Percentiles rank a stretch among this genome's conserved stretches.
Conservation (phyloP, 2,329 filamentous ascomycete species). For the Penicillium brevicompactum region DNA sequence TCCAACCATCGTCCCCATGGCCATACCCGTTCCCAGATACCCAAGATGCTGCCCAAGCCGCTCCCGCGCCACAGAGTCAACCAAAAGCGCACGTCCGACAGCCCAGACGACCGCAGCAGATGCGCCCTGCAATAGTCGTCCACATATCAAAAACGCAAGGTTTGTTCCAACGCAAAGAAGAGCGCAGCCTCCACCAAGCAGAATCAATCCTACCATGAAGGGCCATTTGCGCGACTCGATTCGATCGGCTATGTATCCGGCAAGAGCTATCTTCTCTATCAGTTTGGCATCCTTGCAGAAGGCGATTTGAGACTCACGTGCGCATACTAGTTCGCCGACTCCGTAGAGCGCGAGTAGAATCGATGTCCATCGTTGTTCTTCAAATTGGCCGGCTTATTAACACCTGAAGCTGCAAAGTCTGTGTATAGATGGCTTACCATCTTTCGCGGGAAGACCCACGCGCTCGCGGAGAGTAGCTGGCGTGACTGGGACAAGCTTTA, state of each 20-base stretch:
- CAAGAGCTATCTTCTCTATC: no score
- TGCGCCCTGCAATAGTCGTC: background rate
- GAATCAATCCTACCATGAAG: background rate
- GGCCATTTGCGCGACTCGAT: background rate
- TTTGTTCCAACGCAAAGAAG: background rate
- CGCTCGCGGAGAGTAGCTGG: no score
- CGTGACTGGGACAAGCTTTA: no score
- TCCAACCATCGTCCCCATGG: background rate
- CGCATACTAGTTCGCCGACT: background rate
- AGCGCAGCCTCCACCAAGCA: background rate
- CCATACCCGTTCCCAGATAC: background rate
- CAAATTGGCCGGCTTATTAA: no score
- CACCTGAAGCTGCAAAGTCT: no score
- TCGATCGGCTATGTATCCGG: background rate
- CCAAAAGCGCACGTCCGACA: background rate
- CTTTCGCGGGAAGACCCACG: no score
- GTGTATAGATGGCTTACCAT: no score
- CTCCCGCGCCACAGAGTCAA: background rate
- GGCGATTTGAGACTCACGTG: background rate
- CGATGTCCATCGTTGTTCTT: background rate
- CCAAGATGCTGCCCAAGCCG: background rate
- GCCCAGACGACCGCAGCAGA: background rate
- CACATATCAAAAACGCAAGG: background rate
- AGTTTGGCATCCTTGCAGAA: background rate
- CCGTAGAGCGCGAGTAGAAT: background rate